Percentiles rank a stretch among this genome's conserved stretches.
Conservation (phyloP, 2,329 filamentous ascomycete species). For the Macrophomina pseudophaseolina region DNA sequence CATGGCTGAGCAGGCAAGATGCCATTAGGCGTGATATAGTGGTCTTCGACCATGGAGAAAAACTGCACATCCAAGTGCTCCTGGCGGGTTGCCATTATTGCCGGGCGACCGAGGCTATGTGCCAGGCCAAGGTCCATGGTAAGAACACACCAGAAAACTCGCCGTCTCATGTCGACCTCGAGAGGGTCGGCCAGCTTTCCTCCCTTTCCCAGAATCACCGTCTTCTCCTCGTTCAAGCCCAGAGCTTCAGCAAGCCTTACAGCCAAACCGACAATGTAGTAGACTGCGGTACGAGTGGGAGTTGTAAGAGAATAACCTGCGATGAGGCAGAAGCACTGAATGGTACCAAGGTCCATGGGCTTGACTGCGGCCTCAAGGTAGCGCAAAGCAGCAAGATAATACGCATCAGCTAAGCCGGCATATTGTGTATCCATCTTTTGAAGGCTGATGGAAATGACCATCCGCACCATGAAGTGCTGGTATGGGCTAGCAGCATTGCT, state of each 20-base stretch:
- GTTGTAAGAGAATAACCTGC: constrained; percentile 92
- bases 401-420: constrained; percentile 92
- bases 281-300: constrained; percentile 88
- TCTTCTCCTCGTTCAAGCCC: constrained; percentile 86
- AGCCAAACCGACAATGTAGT: constrained; percentile 89
- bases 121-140: constrained; percentile 89
- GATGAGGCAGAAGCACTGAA: constrained; percentile 88
- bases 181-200: constrained; percentile 69
- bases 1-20: constrained; percentile 74
- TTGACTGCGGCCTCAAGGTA: constrained; percentile 82
- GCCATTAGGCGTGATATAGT: constrained; percentile 78
- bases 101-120: constrained; percentile 85
- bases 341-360: constrained; percentile 85
- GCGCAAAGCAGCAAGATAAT: constrained; percentile 87
- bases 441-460: constrained; percentile 93
- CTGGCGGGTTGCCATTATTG: constrained; percentile 78
- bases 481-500: constrained; percentile 76
- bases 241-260: constrained; percentile 88
- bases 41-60: constrained; percentile 81
- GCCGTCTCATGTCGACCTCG: constrained; percentile 85
- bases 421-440: constrained; percentile 90
- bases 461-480: constrained; percentile 84
- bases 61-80: constrained; percentile 86
- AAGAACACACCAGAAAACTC: constrained; percentile 85
- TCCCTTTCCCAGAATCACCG: constrained; percentile 69